Evolutionary conservation across 768 basidiomycete species (phyloP), one percentile per base, ranked within the genome.

Genomic region (Tricholoma flavovirens): DNA sequence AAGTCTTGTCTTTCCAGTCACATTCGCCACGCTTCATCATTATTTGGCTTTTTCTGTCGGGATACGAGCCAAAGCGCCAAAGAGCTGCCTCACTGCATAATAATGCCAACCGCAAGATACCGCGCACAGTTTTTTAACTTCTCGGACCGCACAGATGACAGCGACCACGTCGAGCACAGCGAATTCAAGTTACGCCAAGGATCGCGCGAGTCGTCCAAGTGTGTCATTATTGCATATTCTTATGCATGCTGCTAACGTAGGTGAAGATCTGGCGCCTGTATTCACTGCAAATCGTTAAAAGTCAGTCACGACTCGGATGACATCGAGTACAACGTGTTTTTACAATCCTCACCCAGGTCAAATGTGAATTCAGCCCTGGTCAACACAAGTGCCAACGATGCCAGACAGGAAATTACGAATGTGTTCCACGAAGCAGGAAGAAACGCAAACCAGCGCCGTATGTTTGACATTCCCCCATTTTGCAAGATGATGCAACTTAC

Each of bases 381-480:
- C 72, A 79, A 62, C 67, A 60, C 15, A 69, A 68, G 14, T 84
- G 82, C 60, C 72, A 75, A 49, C 69, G 81, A 21, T 84, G 82
- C 57, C 76, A 73, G 53, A 67, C 69, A 26, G 77, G 77, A 42
- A 74, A 75, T 51, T 71, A 79, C 52, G 66, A 72, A 53, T 84
- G 82, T 57, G 64, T 74, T 24, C 65, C 77, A 4, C 73, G 79
- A 38, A 70, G 65, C 43, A 74, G 82, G 54, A 84, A 84, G 69
- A 83, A 81, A 63, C 76, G 82, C 36, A 80, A 81, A 65, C 69
- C 78, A 54, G 82, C 81, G 45, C 80, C 79, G 82, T 82, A 67
- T 54, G 80, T 66, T 15, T 30, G 4, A 14, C 15, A 21, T 38
- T 35, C 12, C 24, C n/a, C 30, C 33, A 15, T 38, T 12, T 1